Evolutionary conservation across 345 rosid species (phyloP).

Genomic region (Pugionium cornutum): DNA sequence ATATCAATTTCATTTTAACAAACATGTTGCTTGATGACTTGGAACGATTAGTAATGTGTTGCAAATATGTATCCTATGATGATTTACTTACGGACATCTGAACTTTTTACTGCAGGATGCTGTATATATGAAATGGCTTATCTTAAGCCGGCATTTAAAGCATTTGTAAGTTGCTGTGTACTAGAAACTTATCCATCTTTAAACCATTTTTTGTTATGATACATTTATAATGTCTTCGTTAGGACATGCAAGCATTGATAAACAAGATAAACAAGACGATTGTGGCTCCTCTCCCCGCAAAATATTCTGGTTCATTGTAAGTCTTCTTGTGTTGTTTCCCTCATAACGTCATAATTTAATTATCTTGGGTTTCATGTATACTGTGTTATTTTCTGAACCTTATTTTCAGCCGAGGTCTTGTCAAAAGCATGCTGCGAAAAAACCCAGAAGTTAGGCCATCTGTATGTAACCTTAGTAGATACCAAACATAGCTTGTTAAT

Average conservation of each 20-base stretch:
- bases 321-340: slow-evolving; percentile 33
- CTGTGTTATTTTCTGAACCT: slow-evolving; percentile 21
- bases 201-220: not conserved
- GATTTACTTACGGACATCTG: not conserved
- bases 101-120: slow-evolving; percentile 67
- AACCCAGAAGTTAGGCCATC: slow-evolving; percentile 96
- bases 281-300: slow-evolving; percentile 95
- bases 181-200: slow-evolving; percentile 7
- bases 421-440: slow-evolving; percentile 97
- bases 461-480: slow-evolving; percentile 49
- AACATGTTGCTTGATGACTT: not conserved
- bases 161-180: slow-evolving; percentile 69
- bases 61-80: slow-evolving; percentile 11
- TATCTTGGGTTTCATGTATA: not conserved
- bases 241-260: slow-evolving; percentile 99
- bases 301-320: slow-evolving; percentile 92
- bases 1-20: slow-evolving; percentile 8
- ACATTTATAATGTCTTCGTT: not conserved
- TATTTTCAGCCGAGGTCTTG: slow-evolving; percentile 79
- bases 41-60: not conserved
- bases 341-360: not conserved
- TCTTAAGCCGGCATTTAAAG: slow-evolving; percentile 94
- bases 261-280: slow-evolving; percentile 95
- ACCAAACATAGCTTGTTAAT: slow-evolving; percentile 14
- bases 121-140: slow-evolving; percentile 97